Base-by-base conservation (phyloP, 441 rosid species). In the Gossypium schwendimanii region DNA sequence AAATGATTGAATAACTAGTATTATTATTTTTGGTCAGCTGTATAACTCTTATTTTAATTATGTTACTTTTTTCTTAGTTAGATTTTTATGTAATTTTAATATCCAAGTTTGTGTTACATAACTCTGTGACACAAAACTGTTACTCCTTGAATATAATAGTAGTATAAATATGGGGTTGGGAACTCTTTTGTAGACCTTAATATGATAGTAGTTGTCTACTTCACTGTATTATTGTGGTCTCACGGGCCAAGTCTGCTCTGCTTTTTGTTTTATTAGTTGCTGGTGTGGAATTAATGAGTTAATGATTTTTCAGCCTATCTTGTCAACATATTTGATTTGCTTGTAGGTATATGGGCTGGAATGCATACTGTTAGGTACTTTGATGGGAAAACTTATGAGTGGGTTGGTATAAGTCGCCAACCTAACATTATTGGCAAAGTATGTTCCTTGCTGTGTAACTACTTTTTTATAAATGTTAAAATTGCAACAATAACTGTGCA, bases 401-500 rank as follows among this genome's bases (percentile, higher is more conserved):
- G 99, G 99, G 98, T 93, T 78, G 98, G 98, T 75, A 93, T 96
- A 70, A 96, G 98, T 79, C 97, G 90, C 55, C 98, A 96, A 77
- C 98, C 99, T 24, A 96, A 89, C 71, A 90, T 96, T 63, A 77
- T 96, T 54, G 92, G 97, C 78, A 96, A 87, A 88, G 99, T 90
- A 84, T 3, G 87, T 76, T 73, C 62, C 15, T 55, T 58, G 17
- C 33, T 24, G 15, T 47, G 26, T 24, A 21, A 72, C 47, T 47
- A 55, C 0, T 0, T 1, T 1, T 5, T 47, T 47, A 47, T 47
- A 47, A 66, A 47, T 47, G 18, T 23, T 10, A 14, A 23, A 66
- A 47, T 4, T 66, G 17, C 14, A n/a, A 55, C 57, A 66, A 47
- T 66, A 20, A 24, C 15, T 47, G 7, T 66, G 8, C 24, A 24